A percentile compares a stretch with the other conserved stretches of the same genome.
Conservation (phyloP, 1,139 yeast species). For the Kurtzmaniella quercitrusa region DNA sequence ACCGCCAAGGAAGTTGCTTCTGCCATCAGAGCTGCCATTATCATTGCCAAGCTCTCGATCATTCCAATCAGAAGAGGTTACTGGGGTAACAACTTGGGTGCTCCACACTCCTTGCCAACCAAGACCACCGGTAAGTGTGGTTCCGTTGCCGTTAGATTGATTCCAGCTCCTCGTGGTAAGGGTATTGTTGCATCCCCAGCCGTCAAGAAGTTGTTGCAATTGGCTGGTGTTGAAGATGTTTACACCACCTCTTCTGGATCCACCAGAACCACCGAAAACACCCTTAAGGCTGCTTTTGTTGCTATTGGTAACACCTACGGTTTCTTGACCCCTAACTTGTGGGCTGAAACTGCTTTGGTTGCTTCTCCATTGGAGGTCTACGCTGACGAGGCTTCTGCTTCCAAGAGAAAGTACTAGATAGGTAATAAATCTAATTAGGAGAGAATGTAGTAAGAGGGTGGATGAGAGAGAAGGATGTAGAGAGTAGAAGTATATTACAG, state of each 20-base stretch:
- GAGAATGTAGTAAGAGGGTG: too few species aligned
- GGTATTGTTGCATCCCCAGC: constrained; percentile 99
- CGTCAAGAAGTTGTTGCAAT: constrained; percentile 96
- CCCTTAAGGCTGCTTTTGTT: constrained; percentile 98
- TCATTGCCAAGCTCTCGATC: constrained; percentile 97
- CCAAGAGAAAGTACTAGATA: constrained; percentile 67
- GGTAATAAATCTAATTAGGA: too few species aligned
- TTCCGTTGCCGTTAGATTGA: constrained; percentile 96
- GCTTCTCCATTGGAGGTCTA: constrained; percentile 93
- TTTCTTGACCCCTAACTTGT: constrained; percentile 99
- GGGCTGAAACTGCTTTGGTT: constrained; percentile 82
- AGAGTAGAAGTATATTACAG: too few species aligned
- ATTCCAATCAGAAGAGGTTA: constrained; percentile 99
- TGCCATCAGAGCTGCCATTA: constrained; percentile 99
- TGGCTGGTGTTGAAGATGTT: constrained; percentile 99
- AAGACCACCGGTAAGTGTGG: constrained; percentile 99
- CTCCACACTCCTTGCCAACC: constrained; percentile 97
- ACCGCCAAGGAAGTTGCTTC: constrained; percentile 99
- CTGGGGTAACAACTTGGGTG: constrained; percentile 99
- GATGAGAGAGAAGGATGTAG: too few species aligned
- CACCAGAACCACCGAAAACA: constrained; percentile 99
- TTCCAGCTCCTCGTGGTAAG: constrained; percentile 99
- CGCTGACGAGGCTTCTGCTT: constrained; percentile 76
- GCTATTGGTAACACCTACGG: constrained; percentile 99
- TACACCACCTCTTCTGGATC: constrained; percentile 99